Conservation (phyloP, 768 basidiomycete species). For the Termitomyces sp. region DNA sequence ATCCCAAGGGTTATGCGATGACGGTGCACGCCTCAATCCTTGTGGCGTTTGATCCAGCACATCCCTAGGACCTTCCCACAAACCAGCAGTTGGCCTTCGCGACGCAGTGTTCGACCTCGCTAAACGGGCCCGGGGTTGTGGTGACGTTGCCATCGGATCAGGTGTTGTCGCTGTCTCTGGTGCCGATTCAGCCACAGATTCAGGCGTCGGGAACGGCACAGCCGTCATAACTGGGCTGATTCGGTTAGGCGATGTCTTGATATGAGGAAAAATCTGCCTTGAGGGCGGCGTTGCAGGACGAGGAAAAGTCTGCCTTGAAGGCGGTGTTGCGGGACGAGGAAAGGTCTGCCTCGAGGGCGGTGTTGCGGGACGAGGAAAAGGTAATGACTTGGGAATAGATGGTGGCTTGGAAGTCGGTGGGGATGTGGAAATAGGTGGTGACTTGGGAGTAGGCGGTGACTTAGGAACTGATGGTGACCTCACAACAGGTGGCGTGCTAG, state of each 20-base stretch:
- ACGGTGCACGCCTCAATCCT: background rate
- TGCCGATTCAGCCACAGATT: background rate
- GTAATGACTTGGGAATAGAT: background rate
- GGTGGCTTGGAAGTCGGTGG: background rate
- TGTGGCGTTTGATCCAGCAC: conserved; percentile 3
- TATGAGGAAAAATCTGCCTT: background rate
- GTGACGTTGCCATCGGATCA: conserved; percentile 7
- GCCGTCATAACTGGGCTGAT: background rate
- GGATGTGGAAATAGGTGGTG: background rate
- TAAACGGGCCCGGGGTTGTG: conserved; percentile 7
- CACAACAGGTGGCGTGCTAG: background rate
- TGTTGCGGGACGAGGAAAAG: background rate
- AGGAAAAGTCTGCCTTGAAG: background rate
- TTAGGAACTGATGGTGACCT: background rate
- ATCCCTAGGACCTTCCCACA: conserved; percentile 11
- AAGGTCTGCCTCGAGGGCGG: background rate
- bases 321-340: background rate
- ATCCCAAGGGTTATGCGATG: conserved; percentile 1
- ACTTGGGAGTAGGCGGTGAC: background rate
- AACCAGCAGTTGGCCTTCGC: conserved; percentile 9
- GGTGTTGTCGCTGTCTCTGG: background rate
- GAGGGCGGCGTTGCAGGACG: background rate
- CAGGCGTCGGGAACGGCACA: background rate
- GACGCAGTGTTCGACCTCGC: conserved; percentile 6
- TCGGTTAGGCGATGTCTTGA: background rate